Evolutionary conservation across 2,329 filamentous ascomycete species (phyloP).

Genomic region (Xylaria multiplex): DNA sequence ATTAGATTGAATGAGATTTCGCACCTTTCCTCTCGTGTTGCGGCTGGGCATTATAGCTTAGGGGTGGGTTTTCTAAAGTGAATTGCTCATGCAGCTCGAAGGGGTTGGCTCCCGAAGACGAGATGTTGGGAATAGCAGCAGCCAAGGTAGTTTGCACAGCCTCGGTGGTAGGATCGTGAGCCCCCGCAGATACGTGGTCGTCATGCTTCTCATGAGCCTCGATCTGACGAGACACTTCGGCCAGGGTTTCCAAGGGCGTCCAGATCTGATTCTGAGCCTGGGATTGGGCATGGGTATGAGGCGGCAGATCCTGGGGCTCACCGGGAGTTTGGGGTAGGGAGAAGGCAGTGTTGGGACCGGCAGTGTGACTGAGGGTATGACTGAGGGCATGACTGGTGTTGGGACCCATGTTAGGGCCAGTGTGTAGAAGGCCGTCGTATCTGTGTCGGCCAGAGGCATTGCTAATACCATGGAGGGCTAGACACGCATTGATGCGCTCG

Average conservation of each 20-base stretch:
- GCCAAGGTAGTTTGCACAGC: slow-evolving; percentile 43
- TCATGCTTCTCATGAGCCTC: slow-evolving; percentile 72
- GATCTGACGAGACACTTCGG: slow-evolving; percentile 86
- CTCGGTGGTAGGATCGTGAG: slow-evolving; percentile 39
- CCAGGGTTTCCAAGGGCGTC: slow-evolving; percentile 85
- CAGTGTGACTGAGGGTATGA: slow-evolving; percentile 17
- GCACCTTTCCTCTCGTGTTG: slow-evolving; percentile 53
- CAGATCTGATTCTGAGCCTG: slow-evolving; percentile 62
- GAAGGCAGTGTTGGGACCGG: slow-evolving; percentile 14
- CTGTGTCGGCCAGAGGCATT: slow-evolving; percentile 47
- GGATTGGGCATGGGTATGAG: slow-evolving; percentile 38
- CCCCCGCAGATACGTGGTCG: slow-evolving; percentile 49
- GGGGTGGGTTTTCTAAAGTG: slow-evolving; percentile 65
- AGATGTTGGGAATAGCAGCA: slow-evolving; percentile 36
- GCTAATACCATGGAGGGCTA: slow-evolving; percentile 76
- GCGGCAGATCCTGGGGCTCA: slow-evolving; percentile 8
- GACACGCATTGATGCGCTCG: slow-evolving; percentile 78
- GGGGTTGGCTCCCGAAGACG: slow-evolving; percentile 35
- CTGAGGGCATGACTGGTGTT: background rate
- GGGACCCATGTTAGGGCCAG: slow-evolving; percentile 48
- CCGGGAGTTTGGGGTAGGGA: slow-evolving; percentile 2
- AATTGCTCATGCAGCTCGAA: slow-evolving; percentile 69
- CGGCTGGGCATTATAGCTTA: slow-evolving; percentile 57
- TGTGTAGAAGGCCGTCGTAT: slow-evolving; percentile 42
- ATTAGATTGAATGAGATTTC: slow-evolving; percentile 25